These are phyloP conservation scores for Apostasia shenzhenica DNA, from an alignment of 106 monocot species.

Conservation along the genomic window DNA sequence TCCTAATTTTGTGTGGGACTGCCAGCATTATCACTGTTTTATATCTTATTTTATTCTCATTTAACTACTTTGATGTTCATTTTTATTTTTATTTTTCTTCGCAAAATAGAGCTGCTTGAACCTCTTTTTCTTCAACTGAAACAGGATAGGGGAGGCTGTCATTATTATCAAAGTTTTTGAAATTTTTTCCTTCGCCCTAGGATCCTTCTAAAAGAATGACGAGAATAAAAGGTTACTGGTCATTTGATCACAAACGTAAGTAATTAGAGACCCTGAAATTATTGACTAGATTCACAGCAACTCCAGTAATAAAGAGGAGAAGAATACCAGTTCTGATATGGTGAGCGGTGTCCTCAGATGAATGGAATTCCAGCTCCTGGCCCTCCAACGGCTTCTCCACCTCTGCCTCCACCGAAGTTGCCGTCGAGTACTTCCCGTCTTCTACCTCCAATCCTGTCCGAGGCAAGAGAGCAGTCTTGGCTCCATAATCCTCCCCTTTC, in stretches of 20 bases:
- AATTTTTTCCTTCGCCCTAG: neutral
- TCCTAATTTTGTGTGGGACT: too few species aligned
- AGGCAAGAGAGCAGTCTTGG: too few species aligned
- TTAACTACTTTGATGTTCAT: too few species aligned
- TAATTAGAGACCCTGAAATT: neutral
- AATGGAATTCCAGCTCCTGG: conserved; percentile 16
- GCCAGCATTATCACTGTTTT: too few species aligned
- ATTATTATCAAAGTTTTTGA: neutral
- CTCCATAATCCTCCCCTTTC: too few species aligned
- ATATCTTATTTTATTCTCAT: too few species aligned
- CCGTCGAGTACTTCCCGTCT: neutral
- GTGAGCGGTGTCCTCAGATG: conserved; percentile 68
- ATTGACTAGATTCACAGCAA: neutral
- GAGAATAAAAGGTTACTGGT: too few species aligned
- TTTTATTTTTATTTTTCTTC: too few species aligned
- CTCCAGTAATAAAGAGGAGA: neutral
- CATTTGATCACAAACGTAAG: neutral
- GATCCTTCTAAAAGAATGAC: too few species aligned
- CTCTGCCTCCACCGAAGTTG: neutral
- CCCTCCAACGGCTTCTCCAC: conserved; percentile 11
- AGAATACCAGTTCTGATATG: conserved; percentile 62
- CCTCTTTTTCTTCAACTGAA: neutral
- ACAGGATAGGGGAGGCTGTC: too few species aligned
- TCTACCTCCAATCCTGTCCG: too few species aligned
- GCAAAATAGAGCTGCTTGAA: too few species aligned